phyloP scores from a whole-genome alignment of 139 green algal genomes.

The Pseudopediastrum boryanum region DNA sequence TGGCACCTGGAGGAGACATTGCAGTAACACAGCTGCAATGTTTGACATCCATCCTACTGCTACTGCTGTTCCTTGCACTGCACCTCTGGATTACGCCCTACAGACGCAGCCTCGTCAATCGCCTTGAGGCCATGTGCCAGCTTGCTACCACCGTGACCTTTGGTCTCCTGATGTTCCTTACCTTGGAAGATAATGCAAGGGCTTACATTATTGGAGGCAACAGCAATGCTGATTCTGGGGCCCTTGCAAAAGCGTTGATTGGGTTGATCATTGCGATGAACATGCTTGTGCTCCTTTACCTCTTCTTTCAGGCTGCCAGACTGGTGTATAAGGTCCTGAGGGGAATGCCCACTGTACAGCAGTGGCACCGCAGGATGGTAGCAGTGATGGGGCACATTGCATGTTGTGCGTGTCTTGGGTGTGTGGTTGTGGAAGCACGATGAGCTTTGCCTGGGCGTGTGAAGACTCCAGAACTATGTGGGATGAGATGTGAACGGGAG shows the following conservation, averaged over 20 bases:
- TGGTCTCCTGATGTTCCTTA: not conserved
- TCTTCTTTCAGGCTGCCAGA: not conserved
- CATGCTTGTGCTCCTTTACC: not conserved
- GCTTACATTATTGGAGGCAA: not conserved
- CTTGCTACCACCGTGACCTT: not conserved
- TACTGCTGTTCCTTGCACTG: not conserved
- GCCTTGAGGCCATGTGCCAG: not conserved
- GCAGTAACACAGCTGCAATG: not conserved
- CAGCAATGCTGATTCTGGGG: not conserved
- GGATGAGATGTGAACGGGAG: no score
- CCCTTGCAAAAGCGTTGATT: not conserved
- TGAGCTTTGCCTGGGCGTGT: no score
- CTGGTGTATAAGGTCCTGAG: conserved; percentile 9
- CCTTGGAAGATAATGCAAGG: not conserved
- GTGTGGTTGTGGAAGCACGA: no score
- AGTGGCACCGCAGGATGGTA: no score
- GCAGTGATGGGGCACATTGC: no score
- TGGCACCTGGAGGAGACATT: not conserved
- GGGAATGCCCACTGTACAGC: no score
- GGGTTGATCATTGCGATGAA: not conserved
- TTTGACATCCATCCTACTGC: not conserved
- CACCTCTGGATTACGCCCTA: not conserved
- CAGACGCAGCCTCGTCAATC: not conserved
- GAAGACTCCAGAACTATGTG: no score
- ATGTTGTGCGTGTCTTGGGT: no score